Percentiles rank a stretch among this genome's conserved stretches.
Conservation (phyloP, 2,329 filamentous ascomycete species). For the Karstenula rhodostoma region DNA sequence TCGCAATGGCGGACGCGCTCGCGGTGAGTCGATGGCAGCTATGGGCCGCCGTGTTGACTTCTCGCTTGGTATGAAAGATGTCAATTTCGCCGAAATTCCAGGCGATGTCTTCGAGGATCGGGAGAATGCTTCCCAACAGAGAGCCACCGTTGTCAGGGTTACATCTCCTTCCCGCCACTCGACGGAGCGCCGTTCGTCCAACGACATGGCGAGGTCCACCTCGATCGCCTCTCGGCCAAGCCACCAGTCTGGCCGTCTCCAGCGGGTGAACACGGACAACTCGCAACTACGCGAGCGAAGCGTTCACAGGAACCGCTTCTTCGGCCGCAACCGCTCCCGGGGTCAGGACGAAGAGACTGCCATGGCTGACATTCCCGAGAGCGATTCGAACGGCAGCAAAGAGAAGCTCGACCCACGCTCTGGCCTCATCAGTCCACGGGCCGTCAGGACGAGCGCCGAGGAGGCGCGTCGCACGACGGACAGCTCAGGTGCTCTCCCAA, state of each 20-base stretch:
- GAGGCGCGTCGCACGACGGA: constrained; percentile 23
- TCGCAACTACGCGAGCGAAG: constrained; percentile 47
- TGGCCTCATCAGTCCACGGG: constrained; percentile 41
- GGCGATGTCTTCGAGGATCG: constrained; percentile 72
- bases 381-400: constrained; percentile 27
- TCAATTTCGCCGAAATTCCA: constrained; percentile 65
- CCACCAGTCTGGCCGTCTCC: constrained; percentile 34
- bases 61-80: constrained; percentile 70
- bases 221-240: constrained; percentile 31
- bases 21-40: constrained; percentile 65
- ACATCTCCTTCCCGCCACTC: constrained; percentile 48
- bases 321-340: constrained; percentile 55
- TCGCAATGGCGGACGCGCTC: constrained; percentile 57
- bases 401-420: constrained; percentile 49
- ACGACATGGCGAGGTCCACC: constrained; percentile 46
- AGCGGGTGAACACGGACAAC: constrained; percentile 47
- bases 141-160: constrained; percentile 50
- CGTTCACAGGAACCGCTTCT: constrained; percentile 68
- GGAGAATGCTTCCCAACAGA: constrained; percentile 43
- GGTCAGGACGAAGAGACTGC: constrained; percentile 53
- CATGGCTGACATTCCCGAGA: constrained; percentile 57
- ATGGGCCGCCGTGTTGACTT: constrained; percentile 74
- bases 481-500: constrained; percentile 38
- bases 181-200: constrained; percentile 39
- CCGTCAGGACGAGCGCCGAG: constrained; percentile 37